Evolutionary conservation across 129 eudicot genomes (phyloP).

Genomic region (Oenanthe sinensis): DNA sequence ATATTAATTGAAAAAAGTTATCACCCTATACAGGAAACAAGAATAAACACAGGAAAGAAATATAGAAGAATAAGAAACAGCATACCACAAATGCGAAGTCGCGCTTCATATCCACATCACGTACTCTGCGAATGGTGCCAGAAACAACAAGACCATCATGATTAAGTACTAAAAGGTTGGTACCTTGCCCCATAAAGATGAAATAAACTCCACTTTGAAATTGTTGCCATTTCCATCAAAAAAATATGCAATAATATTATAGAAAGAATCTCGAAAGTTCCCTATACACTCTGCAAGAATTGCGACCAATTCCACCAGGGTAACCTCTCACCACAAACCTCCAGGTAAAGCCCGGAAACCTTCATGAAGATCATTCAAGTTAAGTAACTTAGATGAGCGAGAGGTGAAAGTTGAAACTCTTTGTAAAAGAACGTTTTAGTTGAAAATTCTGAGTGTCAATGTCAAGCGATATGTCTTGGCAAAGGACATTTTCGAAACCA

Average conservation of each 20-base stretch:
- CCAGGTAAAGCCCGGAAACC: constrained; percentile 60
- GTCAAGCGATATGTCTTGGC: constrained; percentile 17
- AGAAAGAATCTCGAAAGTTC: constrained; percentile 83
- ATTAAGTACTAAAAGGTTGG: constrained; percentile 61
- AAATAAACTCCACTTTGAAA: constrained; percentile 62
- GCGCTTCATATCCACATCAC: constrained; percentile 98
- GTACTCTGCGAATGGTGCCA: constrained; percentile 95
- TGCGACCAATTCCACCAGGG: constrained; percentile 72
- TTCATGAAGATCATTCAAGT: constrained; percentile 70
- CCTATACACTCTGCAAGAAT: constrained; percentile 50
- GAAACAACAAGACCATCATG: constrained; percentile 85
- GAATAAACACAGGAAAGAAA: neutral
- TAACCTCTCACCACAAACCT: constrained; percentile 89
- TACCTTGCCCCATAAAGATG: constrained; percentile 81
- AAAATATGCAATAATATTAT: constrained; percentile 59
- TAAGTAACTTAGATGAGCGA: constrained; percentile 38
- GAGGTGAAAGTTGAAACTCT: constrained; percentile 11
- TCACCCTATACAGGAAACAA: neutral
- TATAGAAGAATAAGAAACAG: constrained; percentile 12
- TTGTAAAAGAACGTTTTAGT: constrained; percentile 5
- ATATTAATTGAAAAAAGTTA: neutral
- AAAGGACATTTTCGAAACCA: constrained; percentile 8
- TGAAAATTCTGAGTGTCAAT: constrained; percentile 11
- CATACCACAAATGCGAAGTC: constrained; percentile 92
- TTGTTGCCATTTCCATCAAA: constrained; percentile 71